A percentile compares a stretch with the other conserved stretches of the same genome.
phyloP scores from a whole-genome alignment of 1,284 basidiomycete genomes.

The Fomitopsis schrenkii region DNA sequence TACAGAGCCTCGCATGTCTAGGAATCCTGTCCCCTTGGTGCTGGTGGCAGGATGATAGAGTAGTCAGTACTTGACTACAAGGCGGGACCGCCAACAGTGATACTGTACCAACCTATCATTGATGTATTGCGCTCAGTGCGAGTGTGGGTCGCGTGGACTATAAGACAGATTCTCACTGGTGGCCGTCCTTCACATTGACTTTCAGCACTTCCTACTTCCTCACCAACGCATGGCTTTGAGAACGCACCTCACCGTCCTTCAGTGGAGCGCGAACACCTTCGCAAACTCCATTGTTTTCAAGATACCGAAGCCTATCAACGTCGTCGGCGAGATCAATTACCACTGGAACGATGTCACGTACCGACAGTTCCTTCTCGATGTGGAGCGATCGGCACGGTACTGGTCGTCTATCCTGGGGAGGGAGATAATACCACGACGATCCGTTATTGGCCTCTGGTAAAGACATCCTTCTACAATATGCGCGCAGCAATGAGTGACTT shows the following conservation, averaged over 20 bases:
- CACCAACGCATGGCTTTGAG: slow-evolving; percentile 17
- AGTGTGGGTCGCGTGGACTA: neutral
- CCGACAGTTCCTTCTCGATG: slow-evolving; percentile 45
- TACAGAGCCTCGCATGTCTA: neutral
- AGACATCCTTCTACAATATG: slow-evolving; percentile 13
- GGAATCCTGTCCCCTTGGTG: neutral
- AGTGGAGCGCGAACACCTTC: slow-evolving; percentile 39
- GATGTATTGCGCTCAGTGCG: neutral
- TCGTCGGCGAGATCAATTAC: slow-evolving; percentile 28
- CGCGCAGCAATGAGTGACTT: neutral
- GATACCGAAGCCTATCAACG: slow-evolving; percentile 36
- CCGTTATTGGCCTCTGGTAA: slow-evolving; percentile 67
- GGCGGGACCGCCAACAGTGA: neutral
- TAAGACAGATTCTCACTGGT: neutral
- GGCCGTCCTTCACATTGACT: neutral
- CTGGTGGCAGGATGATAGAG: neutral
- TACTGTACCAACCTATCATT: neutral
- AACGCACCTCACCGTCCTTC: slow-evolving; percentile 48
- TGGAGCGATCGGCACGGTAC: slow-evolving; percentile 48
- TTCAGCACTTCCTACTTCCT: slow-evolving; percentile 6
- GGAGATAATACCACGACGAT: slow-evolving; percentile 40
- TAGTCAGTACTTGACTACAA: neutral
- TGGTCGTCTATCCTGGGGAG: slow-evolving; percentile 45
- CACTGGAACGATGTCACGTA: slow-evolving; percentile 52
- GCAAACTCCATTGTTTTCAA: slow-evolving; percentile 46